Evolutionary conservation across 345 rosid species (phyloP).

Genomic region (Camelina sativa): DNA sequence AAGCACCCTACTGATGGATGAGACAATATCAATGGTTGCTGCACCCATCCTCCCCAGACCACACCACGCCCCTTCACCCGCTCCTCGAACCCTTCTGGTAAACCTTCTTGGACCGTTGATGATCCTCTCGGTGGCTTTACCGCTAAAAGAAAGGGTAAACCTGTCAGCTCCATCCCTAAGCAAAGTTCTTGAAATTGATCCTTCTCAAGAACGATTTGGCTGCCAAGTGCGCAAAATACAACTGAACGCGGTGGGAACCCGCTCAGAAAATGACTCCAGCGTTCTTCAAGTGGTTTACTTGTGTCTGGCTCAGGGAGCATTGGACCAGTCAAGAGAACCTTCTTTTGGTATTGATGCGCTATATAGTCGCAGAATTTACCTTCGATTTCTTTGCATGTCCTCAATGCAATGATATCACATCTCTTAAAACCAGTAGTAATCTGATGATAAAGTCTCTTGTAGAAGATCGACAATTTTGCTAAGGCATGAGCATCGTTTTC

Average conservation of each 20-base stretch:
- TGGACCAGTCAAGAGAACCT: slow-evolving; percentile 68
- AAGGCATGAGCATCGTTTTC: slow-evolving; percentile 4
- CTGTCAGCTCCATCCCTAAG: slow-evolving; percentile 63
- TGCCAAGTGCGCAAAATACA: slow-evolving; percentile 67
- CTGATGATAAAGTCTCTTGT: slow-evolving; percentile 23
- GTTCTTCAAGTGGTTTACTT: slow-evolving; percentile 47
- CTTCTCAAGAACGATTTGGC: slow-evolving; percentile 60
- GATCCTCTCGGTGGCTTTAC: slow-evolving; percentile 61
- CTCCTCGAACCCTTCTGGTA: slow-evolving; percentile 68
- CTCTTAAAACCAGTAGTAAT: neutral
- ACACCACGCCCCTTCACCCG: neutral
- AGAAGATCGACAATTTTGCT: neutral
- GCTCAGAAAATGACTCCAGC: slow-evolving; percentile 58
- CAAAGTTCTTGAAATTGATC: slow-evolving; percentile 70
- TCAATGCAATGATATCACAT: slow-evolving; percentile 59
- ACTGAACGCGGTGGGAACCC: slow-evolving; percentile 52
- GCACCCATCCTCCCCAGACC: neutral
- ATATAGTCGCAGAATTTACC: slow-evolving; percentile 60
- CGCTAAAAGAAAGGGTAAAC: slow-evolving; percentile 62
- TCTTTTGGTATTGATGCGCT: slow-evolving; percentile 48
- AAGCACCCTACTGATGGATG: neutral
- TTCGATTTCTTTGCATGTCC: slow-evolving; percentile 75
- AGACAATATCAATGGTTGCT: neutral
- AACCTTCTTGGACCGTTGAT: slow-evolving; percentile 58
- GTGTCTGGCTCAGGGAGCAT: slow-evolving; percentile 51